A percentile compares a stretch with the other conserved stretches of the same genome.
Conservation (phyloP, 148 eudicot species). For the Camellia sinensis region DNA sequence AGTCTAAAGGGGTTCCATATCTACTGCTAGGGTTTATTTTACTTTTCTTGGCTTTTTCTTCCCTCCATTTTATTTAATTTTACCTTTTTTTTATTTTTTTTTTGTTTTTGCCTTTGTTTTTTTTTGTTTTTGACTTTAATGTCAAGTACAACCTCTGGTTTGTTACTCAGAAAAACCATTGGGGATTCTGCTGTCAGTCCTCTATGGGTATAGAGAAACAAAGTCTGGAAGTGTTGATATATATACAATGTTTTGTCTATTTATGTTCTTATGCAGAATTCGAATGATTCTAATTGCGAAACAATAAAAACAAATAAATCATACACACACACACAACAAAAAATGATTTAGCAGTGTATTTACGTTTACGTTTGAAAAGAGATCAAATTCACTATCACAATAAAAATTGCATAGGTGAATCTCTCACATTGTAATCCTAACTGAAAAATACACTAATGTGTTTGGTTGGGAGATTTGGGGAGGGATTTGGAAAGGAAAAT, state of each 20-base stretch:
- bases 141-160: conserved; percentile 46
- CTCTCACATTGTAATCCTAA: too few relatives aligned
- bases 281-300: too few relatives aligned
- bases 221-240: conserved; percentile 51
- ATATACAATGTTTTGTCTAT: conserved; percentile 13
- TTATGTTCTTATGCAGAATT: background rate
- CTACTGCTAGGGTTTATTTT: background rate
- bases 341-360: too few relatives aligned
- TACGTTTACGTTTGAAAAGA: too few relatives aligned
- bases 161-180: conserved; percentile 33
- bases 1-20: background rate
- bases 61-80: conserved; percentile 14
- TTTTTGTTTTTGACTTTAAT: background rate
- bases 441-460: too few relatives aligned
- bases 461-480: too few relatives aligned
- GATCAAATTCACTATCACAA: too few relatives aligned
- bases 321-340: too few relatives aligned
- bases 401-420: too few relatives aligned
- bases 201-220: conserved; percentile 31
- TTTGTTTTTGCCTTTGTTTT: conserved; percentile 17
- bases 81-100: background rate
- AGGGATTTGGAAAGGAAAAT: too few relatives aligned
- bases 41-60: background rate
- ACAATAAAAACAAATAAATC: too few relatives aligned
- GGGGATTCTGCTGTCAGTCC: conserved; percentile 12